Conservation (phyloP, 352 stramenopile genomes). For the Phytophthora citrophthora region DNA sequence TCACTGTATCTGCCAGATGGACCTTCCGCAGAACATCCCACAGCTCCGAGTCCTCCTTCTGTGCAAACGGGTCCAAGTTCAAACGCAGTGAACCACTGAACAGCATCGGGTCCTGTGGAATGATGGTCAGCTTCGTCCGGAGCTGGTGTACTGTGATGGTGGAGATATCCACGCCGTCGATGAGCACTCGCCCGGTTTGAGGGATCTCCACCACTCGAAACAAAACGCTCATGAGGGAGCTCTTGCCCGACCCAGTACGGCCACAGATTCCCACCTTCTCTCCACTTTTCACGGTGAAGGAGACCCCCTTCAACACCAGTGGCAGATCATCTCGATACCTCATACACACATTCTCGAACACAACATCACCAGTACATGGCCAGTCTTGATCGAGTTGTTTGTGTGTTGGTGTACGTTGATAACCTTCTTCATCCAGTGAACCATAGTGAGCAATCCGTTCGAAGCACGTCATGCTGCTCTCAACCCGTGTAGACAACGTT, state of each 20-base stretch:
- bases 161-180: constrained; percentile 86
- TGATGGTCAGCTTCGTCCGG: constrained; percentile 45
- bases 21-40: constrained; percentile 57
- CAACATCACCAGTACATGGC: constrained; percentile 42
- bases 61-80: constrained; percentile 90
- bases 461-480: constrained; percentile 56
- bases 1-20: constrained; percentile 70
- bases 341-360: constrained; percentile 54
- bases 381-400: constrained; percentile 28
- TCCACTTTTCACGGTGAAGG: constrained; percentile 60
- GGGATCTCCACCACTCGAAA: constrained; percentile 50
- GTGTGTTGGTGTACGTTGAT: constrained; percentile 11
- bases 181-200: constrained; percentile 63
- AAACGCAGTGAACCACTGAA: constrained; percentile 90
- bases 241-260: constrained; percentile 53
- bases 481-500: constrained; percentile 48
- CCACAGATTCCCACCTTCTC: constrained; percentile 85
- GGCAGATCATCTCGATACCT: constrained; percentile 54
- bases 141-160: constrained; percentile 39
- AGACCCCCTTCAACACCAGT: constrained; percentile 46
- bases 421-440: constrained; percentile 48
- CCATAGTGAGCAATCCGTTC: constrained; percentile 49
- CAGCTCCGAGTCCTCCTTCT: constrained; percentile 67
- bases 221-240: constrained; percentile 47
- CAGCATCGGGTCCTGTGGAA: constrained; percentile 91